phyloP scores from a whole-genome alignment of 305 asterid genomes.

The Fraxinus dipetala region DNA sequence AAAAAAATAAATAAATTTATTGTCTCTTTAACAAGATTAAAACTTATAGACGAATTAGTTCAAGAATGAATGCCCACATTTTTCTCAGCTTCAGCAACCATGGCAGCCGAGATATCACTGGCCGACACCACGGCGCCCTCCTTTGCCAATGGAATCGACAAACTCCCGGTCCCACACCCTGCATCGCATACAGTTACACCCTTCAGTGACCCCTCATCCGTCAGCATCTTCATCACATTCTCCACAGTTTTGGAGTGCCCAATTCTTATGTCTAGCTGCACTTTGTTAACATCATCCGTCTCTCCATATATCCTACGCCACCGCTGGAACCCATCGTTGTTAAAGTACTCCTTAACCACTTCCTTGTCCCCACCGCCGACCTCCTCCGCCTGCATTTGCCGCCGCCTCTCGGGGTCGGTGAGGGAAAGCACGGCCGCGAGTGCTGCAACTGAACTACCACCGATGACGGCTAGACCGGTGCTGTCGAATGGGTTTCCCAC shows the following conservation, averaged over 20 bases:
- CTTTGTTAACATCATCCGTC: constrained; percentile 76
- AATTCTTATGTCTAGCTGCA: constrained; percentile 73
- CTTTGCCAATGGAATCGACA: constrained; percentile 85
- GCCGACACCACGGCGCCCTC: constrained; percentile 87
- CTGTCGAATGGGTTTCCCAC: constrained; percentile 47
- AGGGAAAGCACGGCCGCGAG: constrained; percentile 75
- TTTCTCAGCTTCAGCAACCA: constrained; percentile 90
- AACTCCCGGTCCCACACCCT: constrained; percentile 85
- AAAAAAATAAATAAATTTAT: background rate
- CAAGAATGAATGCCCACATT: constrained; percentile 33
- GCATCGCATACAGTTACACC: constrained; percentile 91
- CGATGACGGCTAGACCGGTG: constrained; percentile 66
- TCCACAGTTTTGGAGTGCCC: constrained; percentile 91
- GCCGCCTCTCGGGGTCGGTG: constrained; percentile 76
- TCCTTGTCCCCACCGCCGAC: constrained; percentile 97
- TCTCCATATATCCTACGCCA: constrained; percentile 93
- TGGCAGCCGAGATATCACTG: constrained; percentile 89
- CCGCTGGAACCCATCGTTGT: constrained; percentile 85
- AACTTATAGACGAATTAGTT: background rate
- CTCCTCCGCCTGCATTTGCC: constrained; percentile 84
- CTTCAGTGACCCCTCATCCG: constrained; percentile 60
- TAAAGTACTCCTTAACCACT: constrained; percentile 87
- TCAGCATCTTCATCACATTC: constrained; percentile 78
- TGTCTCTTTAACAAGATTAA: background rate
- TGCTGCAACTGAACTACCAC: constrained; percentile 75